A percentile compares a stretch with the other conserved stretches of the same genome.
Evolutionary conservation across 192 early-diverging fungal genomes (phyloP).

Genomic region (Pilobolus umbonatus): DNA sequence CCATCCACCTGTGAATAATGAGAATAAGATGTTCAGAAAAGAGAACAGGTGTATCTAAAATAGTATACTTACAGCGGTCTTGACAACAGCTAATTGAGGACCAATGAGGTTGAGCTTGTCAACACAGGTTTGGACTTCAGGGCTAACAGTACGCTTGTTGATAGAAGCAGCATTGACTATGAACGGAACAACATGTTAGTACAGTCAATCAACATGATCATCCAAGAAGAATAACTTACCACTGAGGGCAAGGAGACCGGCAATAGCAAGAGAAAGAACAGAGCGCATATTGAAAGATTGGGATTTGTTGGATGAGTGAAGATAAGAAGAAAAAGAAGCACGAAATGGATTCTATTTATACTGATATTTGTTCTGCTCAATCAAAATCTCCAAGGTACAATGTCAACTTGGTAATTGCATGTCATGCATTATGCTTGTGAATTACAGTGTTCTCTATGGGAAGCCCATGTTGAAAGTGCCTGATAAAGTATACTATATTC

Average conservation of each 20-base stretch:
- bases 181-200: not conserved
- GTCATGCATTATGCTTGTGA: no score
- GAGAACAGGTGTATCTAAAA: no score
- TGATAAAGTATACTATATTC: no score
- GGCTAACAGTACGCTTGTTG: conserved; percentile 1
- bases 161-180: conserved; percentile 11
- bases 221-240: not conserved
- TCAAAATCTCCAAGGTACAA: no score
- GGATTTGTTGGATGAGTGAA: no score
- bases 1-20: conserved; percentile 1
- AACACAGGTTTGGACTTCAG: conserved; percentile 3
- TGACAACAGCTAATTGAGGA: not conserved
- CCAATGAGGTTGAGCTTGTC: not conserved
- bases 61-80: not conserved
- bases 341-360: no score
- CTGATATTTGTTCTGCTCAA: no score
- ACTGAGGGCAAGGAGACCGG: conserved; percentile 3
- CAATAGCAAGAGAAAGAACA: not conserved
- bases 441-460: no score
- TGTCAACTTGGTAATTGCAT: no score
- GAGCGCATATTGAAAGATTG: conserved; percentile 6
- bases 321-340: no score
- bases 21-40: not conserved
- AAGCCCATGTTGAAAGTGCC: no score
- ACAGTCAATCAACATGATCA: not conserved